Percentiles rank a stretch among this genome's conserved stretches.
Conservation (phyloP, 306 rosid genomes). For the Hippophae tibetana region DNA sequence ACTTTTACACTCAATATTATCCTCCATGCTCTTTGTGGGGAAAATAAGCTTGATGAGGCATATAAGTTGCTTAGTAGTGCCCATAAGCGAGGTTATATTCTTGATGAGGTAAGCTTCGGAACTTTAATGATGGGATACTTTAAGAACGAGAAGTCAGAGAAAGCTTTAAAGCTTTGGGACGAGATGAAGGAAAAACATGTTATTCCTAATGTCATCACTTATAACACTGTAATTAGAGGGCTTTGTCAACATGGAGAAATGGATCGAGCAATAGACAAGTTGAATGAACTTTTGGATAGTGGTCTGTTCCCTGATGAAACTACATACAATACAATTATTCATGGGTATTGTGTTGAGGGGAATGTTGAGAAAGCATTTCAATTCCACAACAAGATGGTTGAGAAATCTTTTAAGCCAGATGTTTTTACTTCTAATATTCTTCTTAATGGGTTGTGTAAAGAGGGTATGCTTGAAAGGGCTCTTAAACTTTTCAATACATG, state of each 20-base stretch:
- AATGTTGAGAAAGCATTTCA: conserved; percentile 72
- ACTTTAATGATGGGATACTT: conserved; percentile 79
- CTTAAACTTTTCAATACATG: conserved; percentile 52
- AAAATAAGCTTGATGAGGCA: conserved; percentile 64
- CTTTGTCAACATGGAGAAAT: conserved; percentile 58
- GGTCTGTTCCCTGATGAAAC: conserved; percentile 59
- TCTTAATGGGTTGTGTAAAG: conserved; percentile 57
- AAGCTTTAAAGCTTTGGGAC: conserved; percentile 69
- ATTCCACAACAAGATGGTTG: conserved; percentile 68
- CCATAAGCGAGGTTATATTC: conserved; percentile 61
- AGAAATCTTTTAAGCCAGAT: conserved; percentile 36
- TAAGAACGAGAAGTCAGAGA: conserved; percentile 37
- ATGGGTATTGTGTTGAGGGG: conserved; percentile 71
- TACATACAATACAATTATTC: conserved; percentile 70
- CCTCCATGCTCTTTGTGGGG: conserved; percentile 46
- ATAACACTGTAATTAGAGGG: conserved; percentile 61
- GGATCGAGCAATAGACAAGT: conserved; percentile 55
- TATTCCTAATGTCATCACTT: conserved; percentile 54
- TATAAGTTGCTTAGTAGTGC: conserved; percentile 38
- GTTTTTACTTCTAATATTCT: conserved; percentile 46
- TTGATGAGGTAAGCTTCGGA: conserved; percentile 82
- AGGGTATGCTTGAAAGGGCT: conserved; percentile 72
- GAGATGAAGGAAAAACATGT: conserved; percentile 60
- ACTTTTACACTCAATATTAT: conserved; percentile 60
- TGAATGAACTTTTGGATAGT: conserved; percentile 56